Evolutionary conservation across 2,329 filamentous ascomycete genomes (phyloP).

Genomic region (Colletotrichum cereale): DNA sequence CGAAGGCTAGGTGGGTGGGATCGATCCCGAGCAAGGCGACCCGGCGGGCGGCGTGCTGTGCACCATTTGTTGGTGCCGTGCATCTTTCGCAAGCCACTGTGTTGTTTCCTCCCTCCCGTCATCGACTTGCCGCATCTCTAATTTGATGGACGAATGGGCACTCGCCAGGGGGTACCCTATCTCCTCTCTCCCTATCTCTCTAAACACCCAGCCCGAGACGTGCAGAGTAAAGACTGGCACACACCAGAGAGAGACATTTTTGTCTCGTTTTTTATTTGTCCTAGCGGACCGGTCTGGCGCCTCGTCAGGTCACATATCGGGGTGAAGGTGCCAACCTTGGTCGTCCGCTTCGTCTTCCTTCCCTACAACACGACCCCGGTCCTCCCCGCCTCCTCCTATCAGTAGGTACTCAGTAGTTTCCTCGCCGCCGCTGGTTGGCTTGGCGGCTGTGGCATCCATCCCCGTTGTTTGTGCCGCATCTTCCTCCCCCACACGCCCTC

Average conservation of each 20-base stretch:
- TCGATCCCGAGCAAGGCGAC: not conserved
- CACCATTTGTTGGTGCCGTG: not conserved
- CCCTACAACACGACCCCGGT: conserved; percentile 12
- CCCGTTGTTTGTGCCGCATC: conserved; percentile 23
- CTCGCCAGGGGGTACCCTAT: conserved; percentile 5
- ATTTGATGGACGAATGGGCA: not conserved
- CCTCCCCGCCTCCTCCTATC: conserved; percentile 23
- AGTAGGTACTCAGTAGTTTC: conserved; percentile 21
- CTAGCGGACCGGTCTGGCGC: not conserved
- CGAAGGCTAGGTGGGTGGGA: not conserved
- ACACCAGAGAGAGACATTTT: not conserved
- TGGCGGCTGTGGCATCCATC: conserved; percentile 16
- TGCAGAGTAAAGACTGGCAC: not conserved
- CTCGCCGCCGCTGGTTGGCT: conserved; percentile 27
- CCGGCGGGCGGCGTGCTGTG: not conserved
- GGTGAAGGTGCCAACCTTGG: conserved; percentile 8
- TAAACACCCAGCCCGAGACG: not conserved
- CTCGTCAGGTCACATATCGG: not conserved
- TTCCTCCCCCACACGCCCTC: conserved; percentile 17
- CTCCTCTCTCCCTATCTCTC: not conserved
- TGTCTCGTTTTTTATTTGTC: conserved; percentile 8
- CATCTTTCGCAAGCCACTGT: conserved; percentile 25
- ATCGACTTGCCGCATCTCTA: conserved; percentile 32
- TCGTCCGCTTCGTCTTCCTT: conserved; percentile 4
- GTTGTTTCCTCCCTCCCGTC: conserved; percentile 29